Base-by-base conservation (phyloP, 73 alveolate species). In the Paramecium sexaurelia region DNA sequence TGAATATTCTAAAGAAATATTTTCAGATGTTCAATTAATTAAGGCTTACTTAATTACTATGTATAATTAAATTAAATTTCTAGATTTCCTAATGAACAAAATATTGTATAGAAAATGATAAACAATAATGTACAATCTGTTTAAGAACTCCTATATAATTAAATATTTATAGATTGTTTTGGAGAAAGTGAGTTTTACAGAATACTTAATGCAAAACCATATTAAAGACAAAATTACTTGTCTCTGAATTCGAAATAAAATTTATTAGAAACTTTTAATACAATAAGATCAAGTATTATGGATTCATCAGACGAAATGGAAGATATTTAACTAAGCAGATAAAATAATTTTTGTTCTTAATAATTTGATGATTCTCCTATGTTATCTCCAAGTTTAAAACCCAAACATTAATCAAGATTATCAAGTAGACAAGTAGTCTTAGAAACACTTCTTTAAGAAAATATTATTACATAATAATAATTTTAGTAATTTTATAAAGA, bases 301-400 rank as follows among this genome's bases (percentile, higher is more conserved):
- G 90, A 78, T 45, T 78, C 90, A 40, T 32, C 43, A 8, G 90
- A 78, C 41, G 90, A 45, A 9, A 41, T 15, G 3, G 90, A 78
- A 37, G 90, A 78, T 11, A 29, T 51, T 43, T 40, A 7, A 19
- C 6, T 3, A 33, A 78, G 7, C 9, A 40, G 19, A 9, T 3
- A 56, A 41, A 41, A 13, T 61, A 41, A 32, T 41, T 22, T 29
- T 26, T 45, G 27, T 9, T 26, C 55, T 15, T 24, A 41, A 78
- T 13, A 45, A 78, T 78, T 78, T 78, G 90, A 78, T 78, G 73
- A 45, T 61, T 78, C 90, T 11, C 90, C 90, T 2, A 78, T 78
- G 43, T 43, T 78, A 37, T 78, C 90, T 29, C 90, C 90, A 41
- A 41, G 29, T 20, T 5, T 39, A 0, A 33, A 40, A 78, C 45